A percentile compares a stretch with the other conserved stretches of the same genome.
Evolutionary conservation across 2,329 filamentous ascomycete genomes (phyloP).

Genomic region (Aureobasidium sp.): DNA sequence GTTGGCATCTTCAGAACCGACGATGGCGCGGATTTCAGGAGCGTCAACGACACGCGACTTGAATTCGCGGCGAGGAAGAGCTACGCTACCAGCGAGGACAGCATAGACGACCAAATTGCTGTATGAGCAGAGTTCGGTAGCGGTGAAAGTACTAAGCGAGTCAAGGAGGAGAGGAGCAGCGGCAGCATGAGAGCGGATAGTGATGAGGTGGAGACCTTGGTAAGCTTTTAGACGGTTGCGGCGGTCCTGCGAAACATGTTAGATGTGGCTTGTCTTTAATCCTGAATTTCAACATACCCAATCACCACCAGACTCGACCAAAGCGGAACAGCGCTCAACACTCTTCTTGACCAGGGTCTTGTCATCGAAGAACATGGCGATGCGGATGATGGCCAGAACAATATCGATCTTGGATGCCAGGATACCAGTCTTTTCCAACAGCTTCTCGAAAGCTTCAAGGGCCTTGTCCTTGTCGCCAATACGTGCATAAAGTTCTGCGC

Average conservation of each 20-base stretch:
- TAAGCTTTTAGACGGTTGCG: constrained; percentile 98
- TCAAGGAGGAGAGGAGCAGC: constrained; percentile 90
- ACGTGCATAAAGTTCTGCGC: constrained; percentile 91
- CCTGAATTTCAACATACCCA: constrained; percentile 46
- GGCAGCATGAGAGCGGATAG: constrained; percentile 80
- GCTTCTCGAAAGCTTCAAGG: constrained; percentile 81
- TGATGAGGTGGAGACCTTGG: constrained; percentile 88
- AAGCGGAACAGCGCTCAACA: constrained; percentile 76
- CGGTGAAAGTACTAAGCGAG: constrained; percentile 95
- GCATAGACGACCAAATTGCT: constrained; percentile 92
- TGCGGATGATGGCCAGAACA: constrained; percentile 89
- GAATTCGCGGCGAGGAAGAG: constrained; percentile 94
- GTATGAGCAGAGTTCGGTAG: constrained; percentile 97
- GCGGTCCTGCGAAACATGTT: constrained; percentile 51
- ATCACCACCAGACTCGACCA: constrained; percentile 93
- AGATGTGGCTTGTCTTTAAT: not conserved
- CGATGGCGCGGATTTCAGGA: constrained; percentile 94
- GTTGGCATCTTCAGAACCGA: constrained; percentile 66
- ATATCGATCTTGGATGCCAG: constrained; percentile 96
- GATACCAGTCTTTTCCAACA: constrained; percentile 96
- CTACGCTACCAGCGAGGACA: constrained; percentile 87
- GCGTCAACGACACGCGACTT: constrained; percentile 98
- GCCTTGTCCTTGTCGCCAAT: constrained; percentile 98
- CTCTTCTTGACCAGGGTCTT: constrained; percentile 89
- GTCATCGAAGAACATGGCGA: constrained; percentile 94